These are phyloP conservation scores for Populus simonii DNA, from an alignment of 345 rosid species.

Conservation along the genomic window DNA sequence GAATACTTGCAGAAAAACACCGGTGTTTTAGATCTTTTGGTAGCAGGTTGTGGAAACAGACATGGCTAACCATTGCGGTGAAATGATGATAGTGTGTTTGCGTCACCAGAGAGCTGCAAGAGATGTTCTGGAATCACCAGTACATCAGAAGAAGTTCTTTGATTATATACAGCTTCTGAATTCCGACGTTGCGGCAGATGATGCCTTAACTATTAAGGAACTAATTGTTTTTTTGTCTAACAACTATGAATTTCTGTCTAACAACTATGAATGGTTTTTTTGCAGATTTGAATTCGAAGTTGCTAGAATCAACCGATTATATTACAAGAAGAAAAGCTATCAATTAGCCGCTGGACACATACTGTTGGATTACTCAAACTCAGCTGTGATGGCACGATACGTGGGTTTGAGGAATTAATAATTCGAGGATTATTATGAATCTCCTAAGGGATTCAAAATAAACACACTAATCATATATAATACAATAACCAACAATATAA, in stretches of 20 bases:
- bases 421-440: slow-evolving; percentile 68
- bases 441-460: slow-evolving; percentile 64
- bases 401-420: slow-evolving; percentile 48
- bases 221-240: no score
- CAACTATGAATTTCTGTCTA: slow-evolving; percentile 86
- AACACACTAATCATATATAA: no score
- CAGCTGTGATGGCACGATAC: slow-evolving; percentile 54
- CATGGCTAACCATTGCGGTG: slow-evolving; percentile 95
- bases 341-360: slow-evolving; percentile 52
- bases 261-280: slow-evolving; percentile 94
- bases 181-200: slow-evolving; percentile 95
- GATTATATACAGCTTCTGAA: slow-evolving; percentile 89
- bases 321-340: slow-evolving; percentile 93
- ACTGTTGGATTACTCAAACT: slow-evolving; percentile 59
- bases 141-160: slow-evolving; percentile 81
- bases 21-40: no score
- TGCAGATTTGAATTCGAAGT: slow-evolving; percentile 78
- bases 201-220: slow-evolving; percentile 97
- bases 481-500: no score
- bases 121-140: slow-evolving; percentile 74
- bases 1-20: no score
- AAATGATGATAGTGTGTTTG: slow-evolving; percentile 90
- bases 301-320: slow-evolving; percentile 86
- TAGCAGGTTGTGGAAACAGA: slow-evolving; percentile 57
- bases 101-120: slow-evolving; percentile 95